A percentile compares a stretch with the other conserved stretches of the same genome.
phyloP scores from a whole-genome alignment of 2,329 filamentous ascomycete genomes.

The Paracoccidioides lutzii region DNA sequence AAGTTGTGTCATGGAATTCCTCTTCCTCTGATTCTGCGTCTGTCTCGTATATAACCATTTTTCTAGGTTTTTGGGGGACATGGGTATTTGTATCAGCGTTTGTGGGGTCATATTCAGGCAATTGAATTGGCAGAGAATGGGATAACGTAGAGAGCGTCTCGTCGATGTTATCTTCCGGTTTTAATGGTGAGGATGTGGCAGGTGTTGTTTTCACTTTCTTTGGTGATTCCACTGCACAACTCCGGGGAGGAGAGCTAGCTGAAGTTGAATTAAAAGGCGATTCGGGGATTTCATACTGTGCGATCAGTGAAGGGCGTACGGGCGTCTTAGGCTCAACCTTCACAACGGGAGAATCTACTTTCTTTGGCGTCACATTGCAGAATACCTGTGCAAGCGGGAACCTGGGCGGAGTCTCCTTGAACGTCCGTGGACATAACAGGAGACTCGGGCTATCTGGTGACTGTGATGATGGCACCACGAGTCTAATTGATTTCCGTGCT shows the following conservation, averaged over 20 bases:
- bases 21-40: constrained; percentile 28
- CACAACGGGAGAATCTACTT: neutral
- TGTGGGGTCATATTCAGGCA: neutral
- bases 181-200: constrained; percentile 7
- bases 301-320: neutral
- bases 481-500: constrained; percentile 20
- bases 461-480: constrained; percentile 31
- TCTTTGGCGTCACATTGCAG: neutral
- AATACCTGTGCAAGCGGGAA: constrained; percentile 13
- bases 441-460: constrained; percentile 31
- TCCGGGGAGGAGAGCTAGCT: neutral
- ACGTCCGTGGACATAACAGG: constrained; percentile 17
- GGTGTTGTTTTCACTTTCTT: neutral
- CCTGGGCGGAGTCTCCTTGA: constrained; percentile 11
- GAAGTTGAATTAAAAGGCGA: neutral
- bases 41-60: constrained; percentile 28
- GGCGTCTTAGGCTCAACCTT: neutral
- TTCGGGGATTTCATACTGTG: neutral
- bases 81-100: neutral
- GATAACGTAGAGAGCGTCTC: neutral
- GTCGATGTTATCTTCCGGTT: neutral
- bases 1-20: constrained; percentile 16
- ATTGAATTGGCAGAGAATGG: neutral
- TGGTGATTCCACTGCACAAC: neutral
- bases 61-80: neutral